These are phyloP conservation scores for Pelargonium fulgidum DNA, from an alignment of 441 rosid genomes.

Conservation along the genomic window DNA sequence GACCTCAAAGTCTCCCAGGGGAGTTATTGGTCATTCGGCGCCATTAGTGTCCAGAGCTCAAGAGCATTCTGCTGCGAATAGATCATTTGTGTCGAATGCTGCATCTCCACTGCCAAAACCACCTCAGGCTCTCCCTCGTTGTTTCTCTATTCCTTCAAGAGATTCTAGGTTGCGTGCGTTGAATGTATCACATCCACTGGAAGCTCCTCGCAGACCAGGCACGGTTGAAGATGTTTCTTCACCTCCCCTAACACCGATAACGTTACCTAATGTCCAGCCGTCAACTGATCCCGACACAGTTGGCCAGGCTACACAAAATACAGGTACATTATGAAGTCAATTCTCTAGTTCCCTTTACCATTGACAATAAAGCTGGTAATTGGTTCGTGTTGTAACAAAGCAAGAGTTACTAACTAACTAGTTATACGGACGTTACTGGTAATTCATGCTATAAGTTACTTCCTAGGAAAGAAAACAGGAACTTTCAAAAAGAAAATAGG, in stretches of 20 bases:
- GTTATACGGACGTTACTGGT: too few relatives aligned
- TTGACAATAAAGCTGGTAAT: not conserved
- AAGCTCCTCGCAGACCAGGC: conserved; percentile 35
- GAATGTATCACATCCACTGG: conserved; percentile 32
- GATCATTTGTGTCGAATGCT: conserved; percentile 28
- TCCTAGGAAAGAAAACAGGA: not conserved
- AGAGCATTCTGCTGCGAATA: conserved; percentile 29
- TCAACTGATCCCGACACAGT: conserved; percentile 19
- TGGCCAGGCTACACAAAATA: conserved; percentile 5
- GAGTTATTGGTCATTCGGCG: conserved; percentile 46
- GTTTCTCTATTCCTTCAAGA: conserved; percentile 64
- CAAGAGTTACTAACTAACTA: not conserved
- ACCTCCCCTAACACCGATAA: conserved; percentile 61
- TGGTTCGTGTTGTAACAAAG: not conserved
- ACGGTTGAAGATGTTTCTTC: conserved; percentile 39
- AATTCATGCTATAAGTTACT: not conserved
- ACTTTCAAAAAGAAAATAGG: too few relatives aligned
- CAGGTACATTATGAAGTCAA: not conserved
- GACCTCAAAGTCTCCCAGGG: conserved; percentile 26
- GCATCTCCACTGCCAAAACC: conserved; percentile 59
- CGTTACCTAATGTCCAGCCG: conserved; percentile 27
- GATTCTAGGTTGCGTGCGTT: conserved; percentile 35
- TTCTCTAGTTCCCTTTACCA: not conserved
- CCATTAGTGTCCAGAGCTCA: conserved; percentile 45
- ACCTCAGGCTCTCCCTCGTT: conserved; percentile 39